Evolutionary conservation across 768 basidiomycete species (phyloP), one percentile per base, ranked within the genome.

Genomic region (Butyriboletus loyo): DNA sequence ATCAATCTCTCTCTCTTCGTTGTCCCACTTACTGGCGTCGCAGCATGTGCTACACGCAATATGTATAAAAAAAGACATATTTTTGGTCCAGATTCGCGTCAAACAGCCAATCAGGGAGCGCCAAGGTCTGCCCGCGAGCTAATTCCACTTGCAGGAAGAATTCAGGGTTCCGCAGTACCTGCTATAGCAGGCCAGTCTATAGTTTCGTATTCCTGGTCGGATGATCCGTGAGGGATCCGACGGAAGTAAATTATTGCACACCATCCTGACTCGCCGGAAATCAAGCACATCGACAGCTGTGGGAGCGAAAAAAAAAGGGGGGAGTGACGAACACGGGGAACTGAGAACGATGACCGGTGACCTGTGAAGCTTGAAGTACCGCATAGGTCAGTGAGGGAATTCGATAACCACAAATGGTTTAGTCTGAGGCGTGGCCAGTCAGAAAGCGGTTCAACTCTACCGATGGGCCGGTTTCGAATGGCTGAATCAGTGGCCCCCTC

Each of bases 301-400:
- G 61, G 52, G 64, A 55, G 63, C 35, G 46, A 36, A 22, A 17
- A 52, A 52, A 43, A n/a, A n/a, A n/a, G n/a, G n/a, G n/a, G n/a
- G 36, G 42, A 57, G 35, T 40, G 37, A 31, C 21, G 38, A 40
- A 25, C 45, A 53, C 52, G 63, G 55, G 42, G 51, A 60, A 52
- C 44, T 56, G 47, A 39, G 24, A 46, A 35, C 25, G 36, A 40
- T 48, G 36, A 19, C 35, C 30, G 25, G 38, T 39, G 47, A n/a
- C n/a, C n/a, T n/a, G n/a, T n/a, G n/a, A n/a, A n/a, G n/a, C n/a
- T n/a, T n/a, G 31, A 59, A 47, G 17, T 31, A 44, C 31, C 28
- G 35, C 42, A 8, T 19, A 6, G 37, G 32, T 42, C 17, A 9
- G 39, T 25, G 43, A 36, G 53, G 54, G 47, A 59, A 54, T 54